Conservation (phyloP, 179 eudicot genomes). For the Silene coronaria region DNA sequence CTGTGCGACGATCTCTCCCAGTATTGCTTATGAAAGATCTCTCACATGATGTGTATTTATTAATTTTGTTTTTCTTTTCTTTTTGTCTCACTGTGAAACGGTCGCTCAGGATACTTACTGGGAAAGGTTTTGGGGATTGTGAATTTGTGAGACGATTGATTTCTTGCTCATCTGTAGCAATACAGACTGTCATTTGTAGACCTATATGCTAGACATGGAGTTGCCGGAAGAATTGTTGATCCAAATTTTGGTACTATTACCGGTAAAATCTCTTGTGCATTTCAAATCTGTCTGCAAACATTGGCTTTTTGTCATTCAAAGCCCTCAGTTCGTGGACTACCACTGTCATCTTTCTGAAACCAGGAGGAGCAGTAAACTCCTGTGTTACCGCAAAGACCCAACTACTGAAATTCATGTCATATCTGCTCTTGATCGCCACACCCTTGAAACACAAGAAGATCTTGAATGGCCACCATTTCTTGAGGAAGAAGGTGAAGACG, state of each 20-base stretch:
- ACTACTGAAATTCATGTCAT: background rate
- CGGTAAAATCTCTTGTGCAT: background rate
- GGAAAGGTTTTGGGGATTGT: no score
- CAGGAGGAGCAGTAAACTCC: background rate
- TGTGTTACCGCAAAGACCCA: background rate
- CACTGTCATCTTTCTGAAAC: background rate
- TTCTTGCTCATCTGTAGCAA: no score
- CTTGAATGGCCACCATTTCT: background rate
- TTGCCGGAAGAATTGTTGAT: conserved; percentile 1
- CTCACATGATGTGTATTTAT: no score
- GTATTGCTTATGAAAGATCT: no score
- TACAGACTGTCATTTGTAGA: no score
- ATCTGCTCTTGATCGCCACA: background rate
- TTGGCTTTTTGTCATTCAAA: conserved; percentile 1
- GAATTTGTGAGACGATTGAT: no score
- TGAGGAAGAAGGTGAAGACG: background rate
- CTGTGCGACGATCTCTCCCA: no score
- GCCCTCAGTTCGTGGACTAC: background rate
- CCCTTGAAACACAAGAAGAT: conserved; percentile 1
- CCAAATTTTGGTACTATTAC: background rate
- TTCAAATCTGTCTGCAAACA: conserved; percentile 1
- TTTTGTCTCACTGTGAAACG: no score
- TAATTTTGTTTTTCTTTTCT: no score
- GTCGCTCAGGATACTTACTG: no score
- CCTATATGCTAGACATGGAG: background rate